Base-by-base conservation (phyloP, 148 eudicot species). In the Amaranthus palmeri region DNA sequence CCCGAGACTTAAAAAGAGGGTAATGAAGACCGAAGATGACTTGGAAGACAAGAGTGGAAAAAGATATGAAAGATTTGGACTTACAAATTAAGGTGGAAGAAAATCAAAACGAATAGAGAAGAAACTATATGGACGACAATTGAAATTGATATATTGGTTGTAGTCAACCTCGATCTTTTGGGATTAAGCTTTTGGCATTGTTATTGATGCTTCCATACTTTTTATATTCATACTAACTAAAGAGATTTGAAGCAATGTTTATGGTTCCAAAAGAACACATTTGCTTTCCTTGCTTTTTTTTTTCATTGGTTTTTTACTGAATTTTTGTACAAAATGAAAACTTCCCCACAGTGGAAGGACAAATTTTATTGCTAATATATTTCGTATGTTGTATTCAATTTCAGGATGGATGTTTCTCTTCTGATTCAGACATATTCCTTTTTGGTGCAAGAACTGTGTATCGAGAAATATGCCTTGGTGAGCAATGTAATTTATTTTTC, bases 371-470 rank as follows among this genome's bases (percentile, higher is more conserved):
- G 18, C 66, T 54, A 52, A 36, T 49, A n/a, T n/a, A 62, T 45
- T 8, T 47, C 65, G 60, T 25, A 72, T 68, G 73, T 58, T 56
- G 70, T 55, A 72, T 58, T 42, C 54, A 43, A 17, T 72, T 52
- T 69, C 87, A 93, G 98, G 98, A 93, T 84, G 98, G 97, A 71
- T 93, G 98, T 81, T 93, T 93, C 85, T 82, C 88, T 68, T 87
- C 97, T 53, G 98, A 93, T 80, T 93, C 98, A 50, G 98, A 93
- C 84, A 77, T 84, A 75, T 93, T 93, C 77, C 85, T 93, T 75
- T 93, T 93, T 84, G 98, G 98, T 79, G 98, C 97, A n/a, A 93
- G 89, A 81, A 93, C 92, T 73, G 98, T 93, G 66, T 93, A 93
- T 74, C 83, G 96, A 88, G 98, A 93, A 72, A 93, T 93, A n/a